These are phyloP conservation scores for Carallia brachiata DNA, from an alignment of 345 rosid species.

Conservation along the genomic window DNA sequence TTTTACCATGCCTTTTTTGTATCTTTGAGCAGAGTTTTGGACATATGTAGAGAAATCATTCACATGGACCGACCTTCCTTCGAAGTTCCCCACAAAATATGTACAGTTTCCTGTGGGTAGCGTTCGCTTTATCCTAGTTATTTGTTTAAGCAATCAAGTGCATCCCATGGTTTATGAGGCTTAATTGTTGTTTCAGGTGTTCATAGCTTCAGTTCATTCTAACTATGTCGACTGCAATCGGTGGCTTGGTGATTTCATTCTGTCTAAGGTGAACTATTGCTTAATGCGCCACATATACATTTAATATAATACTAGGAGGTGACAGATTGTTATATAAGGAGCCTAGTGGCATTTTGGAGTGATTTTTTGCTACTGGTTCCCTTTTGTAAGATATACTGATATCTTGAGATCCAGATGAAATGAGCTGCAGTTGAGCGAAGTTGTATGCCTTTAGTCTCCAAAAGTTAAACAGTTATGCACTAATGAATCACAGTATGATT, in stretches of 20 bases:
- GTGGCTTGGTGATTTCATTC: constrained; percentile 92
- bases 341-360: background rate
- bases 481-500: too few species aligned
- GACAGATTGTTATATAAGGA: background rate
- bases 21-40: constrained; percentile 75
- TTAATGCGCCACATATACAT: background rate
- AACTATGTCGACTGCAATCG: constrained; percentile 92
- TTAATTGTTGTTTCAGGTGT: constrained; percentile 48
- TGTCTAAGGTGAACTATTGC: constrained; percentile 66
- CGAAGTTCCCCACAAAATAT: constrained; percentile 89
- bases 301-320: background rate
- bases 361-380: background rate
- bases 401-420: background rate
- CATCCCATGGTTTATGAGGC: constrained; percentile 5
- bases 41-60: constrained; percentile 93
- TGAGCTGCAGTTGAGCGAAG: background rate
- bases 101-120: constrained; percentile 91
- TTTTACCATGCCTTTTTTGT: background rate
- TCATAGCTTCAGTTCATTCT: constrained; percentile 92
- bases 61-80: constrained; percentile 89
- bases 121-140: constrained; percentile 1
- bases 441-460: background rate
- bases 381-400: background rate
- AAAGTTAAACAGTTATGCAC: too few species aligned
- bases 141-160: background rate